Conservation (phyloP, 768 basidiomycete species). For the Cyclocybe cylindracea region DNA sequence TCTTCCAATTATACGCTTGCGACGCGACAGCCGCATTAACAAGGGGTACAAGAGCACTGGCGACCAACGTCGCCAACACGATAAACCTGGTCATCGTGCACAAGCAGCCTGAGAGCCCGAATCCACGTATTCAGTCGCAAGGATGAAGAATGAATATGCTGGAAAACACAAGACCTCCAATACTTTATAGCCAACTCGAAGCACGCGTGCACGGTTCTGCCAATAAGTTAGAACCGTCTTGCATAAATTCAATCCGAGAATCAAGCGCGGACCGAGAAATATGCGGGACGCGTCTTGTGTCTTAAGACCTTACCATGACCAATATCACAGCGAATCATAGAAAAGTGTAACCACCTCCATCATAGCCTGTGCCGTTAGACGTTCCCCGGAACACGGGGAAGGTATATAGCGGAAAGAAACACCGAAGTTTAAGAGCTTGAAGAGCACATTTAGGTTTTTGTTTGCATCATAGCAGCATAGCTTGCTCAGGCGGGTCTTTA, state of each 20-base stretch:
- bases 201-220: background rate
- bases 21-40: conserved; percentile 40
- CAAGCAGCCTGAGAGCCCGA: background rate
- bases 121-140: background rate
- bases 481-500: too few relatives aligned
- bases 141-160: background rate
- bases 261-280: conserved; percentile 18
- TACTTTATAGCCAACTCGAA: background rate
- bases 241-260: conserved; percentile 8
- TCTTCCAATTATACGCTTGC: conserved; percentile 61
- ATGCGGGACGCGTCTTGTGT: conserved; percentile 7
- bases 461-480: too few relatives aligned
- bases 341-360: too few relatives aligned
- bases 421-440: conserved; percentile 16
- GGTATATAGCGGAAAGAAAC: conserved; percentile 3
- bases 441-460: too few relatives aligned
- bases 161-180: background rate
- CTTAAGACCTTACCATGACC: background rate
- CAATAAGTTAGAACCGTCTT: background rate
- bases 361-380: too few relatives aligned
- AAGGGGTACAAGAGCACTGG: conserved; percentile 24
- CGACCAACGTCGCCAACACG: conserved; percentile 30
- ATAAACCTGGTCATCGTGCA: conserved; percentile 32
- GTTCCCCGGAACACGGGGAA: too few relatives aligned
- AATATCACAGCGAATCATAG: too few relatives aligned